Evolutionary conservation across 2,329 filamentous ascomycete species (phyloP), one percentile per base, ranked within the genome.

Genomic region (Claviceps sp.): DNA sequence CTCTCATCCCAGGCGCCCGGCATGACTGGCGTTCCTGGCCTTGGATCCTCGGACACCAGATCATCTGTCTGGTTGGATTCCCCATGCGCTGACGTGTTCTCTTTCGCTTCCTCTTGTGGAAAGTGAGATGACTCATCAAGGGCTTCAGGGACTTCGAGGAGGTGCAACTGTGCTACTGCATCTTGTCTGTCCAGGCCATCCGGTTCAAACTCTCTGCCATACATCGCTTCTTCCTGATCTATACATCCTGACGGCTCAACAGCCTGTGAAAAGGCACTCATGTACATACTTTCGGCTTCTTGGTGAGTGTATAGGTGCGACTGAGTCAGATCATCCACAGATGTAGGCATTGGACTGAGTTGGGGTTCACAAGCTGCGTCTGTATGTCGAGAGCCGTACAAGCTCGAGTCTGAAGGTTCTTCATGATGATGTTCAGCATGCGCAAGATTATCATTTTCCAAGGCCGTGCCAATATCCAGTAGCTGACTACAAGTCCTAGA

Each of bases 211-310:
- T 29, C 14, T 45, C 45, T 9, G 40, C 22, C 26, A 20, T 44
- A 38, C 7, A 38, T 14, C 16, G 26, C 26, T 22, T 48, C 16
- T 14, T 47, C 29, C 16, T 39, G 17, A 6, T 17, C 20, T 13
- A 17, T 5, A 20, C 17, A 47, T 13, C 43, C 29, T 29, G 39
- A 36, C 13, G 42, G 16, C n/a, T 62, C 61, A 37, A 68, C 63
- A 2, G 66, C 63, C 26, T 76, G 68, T 2, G 80, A 83, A 49
- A 84, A 77, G 1, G 81, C 81, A 55, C 81, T 91, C 82, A 89
- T 83, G 59, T 93, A 94, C 82, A 94, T 86, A 64, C 88, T 93
- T 61, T 88, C 82, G 0, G 86, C 86, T 55, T 91, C 86, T 55
- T 88, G 85, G 53, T 88, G 85, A 38, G 79, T 88, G 60, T 86